These are phyloP conservation scores for Gaultheria prostrata DNA, from an alignment of 148 eudicot species.

Conservation along the genomic window DNA sequence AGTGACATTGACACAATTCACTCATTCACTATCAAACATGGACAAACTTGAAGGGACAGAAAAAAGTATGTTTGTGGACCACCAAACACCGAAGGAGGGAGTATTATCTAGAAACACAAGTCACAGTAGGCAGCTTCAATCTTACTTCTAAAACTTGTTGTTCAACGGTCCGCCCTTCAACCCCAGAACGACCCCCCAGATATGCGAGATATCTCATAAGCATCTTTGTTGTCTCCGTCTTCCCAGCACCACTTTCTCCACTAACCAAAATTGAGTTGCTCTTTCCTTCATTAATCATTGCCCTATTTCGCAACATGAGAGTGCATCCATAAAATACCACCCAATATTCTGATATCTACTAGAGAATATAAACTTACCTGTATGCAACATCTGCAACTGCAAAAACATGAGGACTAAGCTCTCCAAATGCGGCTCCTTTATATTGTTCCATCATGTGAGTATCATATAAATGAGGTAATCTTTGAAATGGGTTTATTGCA, in stretches of 20 bases:
- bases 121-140: slow-evolving; percentile 17
- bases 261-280: slow-evolving; percentile 97
- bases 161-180: slow-evolving; percentile 97
- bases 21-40: too few relatives aligned
- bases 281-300: slow-evolving; percentile 94
- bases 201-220: slow-evolving; percentile 97
- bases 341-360: neutral
- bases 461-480: slow-evolving; percentile 92
- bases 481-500: slow-evolving; percentile 98
- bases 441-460: slow-evolving; percentile 98
- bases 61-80: neutral
- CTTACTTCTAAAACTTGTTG: slow-evolving; percentile 98
- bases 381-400: slow-evolving; percentile 92
- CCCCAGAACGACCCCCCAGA: slow-evolving; percentile 91
- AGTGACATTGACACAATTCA: too few relatives aligned
- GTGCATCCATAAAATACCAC: slow-evolving; percentile 18
- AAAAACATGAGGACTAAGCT: slow-evolving; percentile 98
- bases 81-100: too few relatives aligned
- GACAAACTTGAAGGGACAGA: too few relatives aligned
- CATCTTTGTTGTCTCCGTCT: slow-evolving; percentile 99
- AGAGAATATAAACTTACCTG: slow-evolving; percentile 42
- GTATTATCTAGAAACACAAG: slow-evolving; percentile 6
- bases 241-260: slow-evolving; percentile 99
- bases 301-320: slow-evolving; percentile 47
- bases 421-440: slow-evolving; percentile 93